Percentiles rank a stretch among this genome's conserved stretches.
These are phyloP conservation scores for Leishmania aethiopica DNA, from an alignment of 208 protist genomes.

Conservation along the genomic window DNA sequence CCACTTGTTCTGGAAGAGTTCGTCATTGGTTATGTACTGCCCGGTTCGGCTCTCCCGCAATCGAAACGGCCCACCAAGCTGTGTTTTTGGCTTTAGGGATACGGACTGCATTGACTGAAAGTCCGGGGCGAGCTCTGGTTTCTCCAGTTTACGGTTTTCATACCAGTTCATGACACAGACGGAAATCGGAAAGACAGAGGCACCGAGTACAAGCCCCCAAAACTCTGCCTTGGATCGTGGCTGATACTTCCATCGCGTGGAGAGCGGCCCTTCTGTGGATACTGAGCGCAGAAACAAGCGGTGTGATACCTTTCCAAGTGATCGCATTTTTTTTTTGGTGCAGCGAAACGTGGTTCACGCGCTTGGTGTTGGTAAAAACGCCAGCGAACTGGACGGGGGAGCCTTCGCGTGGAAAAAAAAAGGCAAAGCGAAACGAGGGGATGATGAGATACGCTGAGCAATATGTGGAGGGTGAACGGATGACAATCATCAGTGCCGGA, in stretches of 20 bases:
- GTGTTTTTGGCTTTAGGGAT: conserved; percentile 42
- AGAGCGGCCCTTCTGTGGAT: conserved; percentile 7
- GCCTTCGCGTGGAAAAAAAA: neutral
- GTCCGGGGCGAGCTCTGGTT: conserved; percentile 46
- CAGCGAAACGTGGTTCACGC: neutral
- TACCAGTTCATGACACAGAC: conserved; percentile 55
- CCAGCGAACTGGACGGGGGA: neutral
- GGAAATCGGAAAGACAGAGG: conserved; percentile 59
- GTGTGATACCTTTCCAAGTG: neutral
- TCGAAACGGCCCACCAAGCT: conserved; percentile 74
- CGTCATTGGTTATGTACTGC: conserved; percentile 60
- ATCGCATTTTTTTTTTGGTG: neutral
- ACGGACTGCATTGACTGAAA: conserved; percentile 52
- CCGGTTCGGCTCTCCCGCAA: conserved; percentile 66
- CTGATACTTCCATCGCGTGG: conserved; percentile 29
- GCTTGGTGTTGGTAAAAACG: neutral
- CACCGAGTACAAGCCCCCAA: conserved; percentile 54
- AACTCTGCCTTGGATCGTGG: conserved; percentile 73
- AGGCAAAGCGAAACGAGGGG: neutral
- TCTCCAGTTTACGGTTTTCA: conserved; percentile 38
- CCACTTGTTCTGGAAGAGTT: conserved; percentile 80
- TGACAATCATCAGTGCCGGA: neutral
- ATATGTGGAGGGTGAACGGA: neutral
- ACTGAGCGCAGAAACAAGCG: conserved; percentile 9
- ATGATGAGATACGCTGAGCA: neutral